Evolutionary conservation across 257 asterid genomes (phyloP), one percentile per base, ranked within the genome.

Genomic region (Voacanga thouarsii): DNA sequence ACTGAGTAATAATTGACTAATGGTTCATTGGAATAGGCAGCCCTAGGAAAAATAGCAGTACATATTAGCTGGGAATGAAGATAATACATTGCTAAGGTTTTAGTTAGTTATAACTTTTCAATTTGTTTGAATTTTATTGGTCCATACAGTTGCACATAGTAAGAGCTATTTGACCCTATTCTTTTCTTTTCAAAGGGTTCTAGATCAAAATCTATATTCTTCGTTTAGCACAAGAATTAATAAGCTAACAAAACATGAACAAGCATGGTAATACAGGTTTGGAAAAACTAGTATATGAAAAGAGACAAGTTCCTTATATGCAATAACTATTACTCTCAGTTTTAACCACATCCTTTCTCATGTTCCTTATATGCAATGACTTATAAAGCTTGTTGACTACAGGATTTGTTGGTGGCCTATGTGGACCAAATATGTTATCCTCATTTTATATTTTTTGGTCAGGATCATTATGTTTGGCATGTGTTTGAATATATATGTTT

Each of bases 361-460:
- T 82, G 47, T 12, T 49, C 10, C 15, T 51, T 21, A 19, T 30
- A 50, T 41, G 26, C 53, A 73, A 59, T 89, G 68, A 89, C 69
- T 45, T 14, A 18, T 28, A 75, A 30, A 43, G 71, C 43, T 83
- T 83, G 72, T 81, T 83, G 69, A 50, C 39, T 83, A 78, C 88
- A 96, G 99, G 99, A 96, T 89, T 88, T 96, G 70, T 87, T 96
- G 96, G 99, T 96, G 50, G 98, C 99, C 79, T 97, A 96, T 89
- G 99, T 96, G 96, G 82, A 12, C 2, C 28, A 8, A 19, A 30
- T 71, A 53, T 67, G 39, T 47, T 56, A n/a, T 59, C 28, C 16
- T 3, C n/a, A 7, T 26, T 15, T 18, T 61, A 33, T 16, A 55
- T 53, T 49, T 60, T 59, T 18, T 21, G 47, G 50, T 67, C 15